Base-by-base conservation (phyloP, 345 rosid genomes). In the Aurinia saxatilis region DNA sequence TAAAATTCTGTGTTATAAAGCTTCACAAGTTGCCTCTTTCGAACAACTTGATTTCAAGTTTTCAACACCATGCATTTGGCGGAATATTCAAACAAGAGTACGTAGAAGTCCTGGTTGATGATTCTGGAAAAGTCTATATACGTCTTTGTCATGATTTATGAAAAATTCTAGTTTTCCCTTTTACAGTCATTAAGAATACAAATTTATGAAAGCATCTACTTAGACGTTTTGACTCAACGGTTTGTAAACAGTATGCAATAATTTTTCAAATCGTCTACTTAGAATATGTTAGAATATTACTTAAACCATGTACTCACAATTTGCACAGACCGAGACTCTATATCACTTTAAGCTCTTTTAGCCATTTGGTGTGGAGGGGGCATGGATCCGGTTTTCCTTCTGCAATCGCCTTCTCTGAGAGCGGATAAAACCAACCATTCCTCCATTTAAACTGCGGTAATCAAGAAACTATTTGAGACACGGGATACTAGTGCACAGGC, bases 361-460 rank as follows among this genome's bases (percentile, higher is more conserved):
- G 90, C 98, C 98, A 89, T 11, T 83, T 73, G 1, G 98, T 87
- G 56, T 89, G 98, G 13, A 89, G 80, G 23, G 91, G 88, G 31
- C 98, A 92, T 0, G 98, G 93, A 71, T 92, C 95, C 3, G 90
- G 79, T 51, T 80, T 89, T 59, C 91, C 91, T 70, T 76, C 68
- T 0, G 81, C 73, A 8, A 77, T 69, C 10, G 90, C 93, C 68
- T 88, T 92, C 87, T 92, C 82, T 0, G 98, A 78, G 35, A 92
- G 79, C 17, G 85, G 78, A 65, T 84, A 92, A 81, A 89, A 92
- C 96, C 95, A 92, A 18, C 98, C 95, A 72, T 88, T 92, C 75
- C 95, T 89, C 96, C 98, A 88, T 69, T 92, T 92, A 75, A 92
- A 89, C 96, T 87, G n/a, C n/a, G n/a, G n/a, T n/a, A n/a, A n/a